Evolutionary conservation across 192 early-diverging fungal genomes (phyloP).

Genomic region (Dissophora globulifera): DNA sequence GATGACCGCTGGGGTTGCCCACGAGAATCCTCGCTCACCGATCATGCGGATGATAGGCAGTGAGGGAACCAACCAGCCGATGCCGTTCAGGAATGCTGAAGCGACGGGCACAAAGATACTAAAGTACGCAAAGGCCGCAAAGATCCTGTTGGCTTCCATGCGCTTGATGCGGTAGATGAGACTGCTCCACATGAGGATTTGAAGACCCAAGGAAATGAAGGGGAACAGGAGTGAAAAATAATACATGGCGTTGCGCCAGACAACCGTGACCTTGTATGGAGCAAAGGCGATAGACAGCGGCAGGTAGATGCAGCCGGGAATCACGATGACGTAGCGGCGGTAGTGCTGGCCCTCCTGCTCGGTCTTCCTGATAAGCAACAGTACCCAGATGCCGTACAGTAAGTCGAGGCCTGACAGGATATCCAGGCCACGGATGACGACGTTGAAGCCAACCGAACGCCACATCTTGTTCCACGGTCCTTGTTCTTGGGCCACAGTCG

Average conservation of each 20-base stretch:
- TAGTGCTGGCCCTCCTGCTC: slow-evolving; percentile 23
- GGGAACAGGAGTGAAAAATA: slow-evolving; percentile 45
- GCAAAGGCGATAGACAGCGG: slow-evolving; percentile 50
- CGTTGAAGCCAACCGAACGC: slow-evolving; percentile 26
- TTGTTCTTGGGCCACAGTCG: slow-evolving; percentile 22
- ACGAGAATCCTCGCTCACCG: slow-evolving; percentile 43
- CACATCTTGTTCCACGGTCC: slow-evolving; percentile 50
- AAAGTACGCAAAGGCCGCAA: slow-evolving; percentile 34
- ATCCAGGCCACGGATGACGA: slow-evolving; percentile 40
- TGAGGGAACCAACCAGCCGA: slow-evolving; percentile 46
- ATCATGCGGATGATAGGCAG: slow-evolving; percentile 40
- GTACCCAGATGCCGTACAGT: slow-evolving; percentile 43
- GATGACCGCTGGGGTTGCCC: slow-evolving; percentile 38
- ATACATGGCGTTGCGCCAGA: slow-evolving; percentile 45
- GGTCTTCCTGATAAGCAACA: slow-evolving; percentile 27
- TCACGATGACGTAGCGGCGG: slow-evolving; percentile 26
- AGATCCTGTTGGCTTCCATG: slow-evolving; percentile 36
- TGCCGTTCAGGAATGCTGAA: slow-evolving; percentile 42
- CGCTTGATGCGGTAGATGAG: slow-evolving; percentile 47
- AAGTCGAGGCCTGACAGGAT: slow-evolving; percentile 14
- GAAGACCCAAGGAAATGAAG: slow-evolving; percentile 46
- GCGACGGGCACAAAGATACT: slow-evolving; percentile 39
- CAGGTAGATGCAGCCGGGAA: slow-evolving; percentile 38
- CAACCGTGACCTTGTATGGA: slow-evolving; percentile 45
- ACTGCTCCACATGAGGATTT: slow-evolving; percentile 48